These are phyloP conservation scores for Globisporangium uncinulatum DNA, from an alignment of 352 stramenopile species.

Conservation along the genomic window DNA sequence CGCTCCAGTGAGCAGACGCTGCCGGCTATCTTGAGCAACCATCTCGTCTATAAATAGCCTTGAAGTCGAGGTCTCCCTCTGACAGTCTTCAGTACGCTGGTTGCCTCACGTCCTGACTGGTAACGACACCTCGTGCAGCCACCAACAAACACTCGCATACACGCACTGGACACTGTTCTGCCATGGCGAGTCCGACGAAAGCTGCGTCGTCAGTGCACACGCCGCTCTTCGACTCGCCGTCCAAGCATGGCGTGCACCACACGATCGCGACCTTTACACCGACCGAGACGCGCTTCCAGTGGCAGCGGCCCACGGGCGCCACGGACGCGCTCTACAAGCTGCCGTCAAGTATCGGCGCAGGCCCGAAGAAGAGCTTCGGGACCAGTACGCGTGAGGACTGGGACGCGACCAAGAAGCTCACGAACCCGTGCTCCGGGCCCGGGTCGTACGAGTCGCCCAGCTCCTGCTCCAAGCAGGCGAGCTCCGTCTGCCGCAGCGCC, in stretches of 20 bases:
- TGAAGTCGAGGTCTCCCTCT: too few relatives aligned
- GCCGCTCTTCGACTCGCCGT: slow-evolving; percentile 67
- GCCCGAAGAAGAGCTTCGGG: slow-evolving; percentile 67
- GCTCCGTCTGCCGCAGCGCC: slow-evolving; percentile 40
- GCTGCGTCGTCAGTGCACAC: slow-evolving; percentile 18
- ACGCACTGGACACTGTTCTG: background rate
- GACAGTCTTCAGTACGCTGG: background rate
- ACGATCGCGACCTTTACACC: slow-evolving; percentile 57
- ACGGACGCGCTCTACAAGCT: slow-evolving; percentile 75
- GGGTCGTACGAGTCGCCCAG: slow-evolving; percentile 55
- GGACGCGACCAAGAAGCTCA: slow-evolving; percentile 55
- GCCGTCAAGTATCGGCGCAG: slow-evolving; percentile 47
- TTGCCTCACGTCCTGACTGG: background rate
- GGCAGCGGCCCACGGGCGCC: slow-evolving; percentile 43
- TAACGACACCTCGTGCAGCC: background rate
- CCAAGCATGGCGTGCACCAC: slow-evolving; percentile 68
- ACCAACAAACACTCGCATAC: background rate
- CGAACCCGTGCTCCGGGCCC: slow-evolving; percentile 55
- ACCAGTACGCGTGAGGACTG: slow-evolving; percentile 76
- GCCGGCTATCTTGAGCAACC: background rate
- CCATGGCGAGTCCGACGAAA: slow-evolving; percentile 17
- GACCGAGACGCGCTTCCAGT: slow-evolving; percentile 68
- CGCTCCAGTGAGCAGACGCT: background rate
- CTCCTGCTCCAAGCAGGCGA: slow-evolving; percentile 60
- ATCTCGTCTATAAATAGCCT: background rate